These are phyloP conservation scores for Trifolium fragiferum DNA, from an alignment of 306 rosid species.

Conservation along the genomic window DNA sequence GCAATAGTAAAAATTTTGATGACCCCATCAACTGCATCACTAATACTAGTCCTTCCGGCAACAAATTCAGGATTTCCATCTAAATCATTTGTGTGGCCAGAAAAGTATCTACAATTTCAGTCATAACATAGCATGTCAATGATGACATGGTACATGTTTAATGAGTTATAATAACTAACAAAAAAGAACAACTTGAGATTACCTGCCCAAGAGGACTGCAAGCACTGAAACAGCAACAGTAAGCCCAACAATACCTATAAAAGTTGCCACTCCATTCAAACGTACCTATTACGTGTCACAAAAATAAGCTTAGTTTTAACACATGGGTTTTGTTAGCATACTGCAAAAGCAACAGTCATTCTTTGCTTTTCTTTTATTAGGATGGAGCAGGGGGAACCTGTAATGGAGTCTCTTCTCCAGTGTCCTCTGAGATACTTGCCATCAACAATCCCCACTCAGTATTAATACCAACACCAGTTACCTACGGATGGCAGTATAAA, in stretches of 20 bases:
- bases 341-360: conserved; percentile 39
- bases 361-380: conserved; percentile 15
- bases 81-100: conserved; percentile 61
- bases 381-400: conserved; percentile 63
- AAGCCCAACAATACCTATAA: conserved; percentile 95
- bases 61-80: conserved; percentile 57
- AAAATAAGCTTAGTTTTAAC: conserved; percentile 38
- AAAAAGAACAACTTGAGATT: conserved; percentile 32
- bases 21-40: conserved; percentile 65
- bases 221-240: conserved; percentile 82
- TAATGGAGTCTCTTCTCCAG: conserved; percentile 96
- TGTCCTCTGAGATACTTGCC: conserved; percentile 99
- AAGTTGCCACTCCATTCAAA: conserved; percentile 98
- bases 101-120: conserved; percentile 70
- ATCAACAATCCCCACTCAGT: conserved; percentile 99
- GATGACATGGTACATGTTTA: conserved; percentile 21
- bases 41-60: conserved; percentile 59
- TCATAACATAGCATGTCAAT: conserved; percentile 41
- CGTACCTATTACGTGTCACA: conserved; percentile 73
- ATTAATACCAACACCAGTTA: conserved; percentile 95
- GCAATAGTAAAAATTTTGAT: conserved; percentile 91
- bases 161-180: conserved; percentile 12
- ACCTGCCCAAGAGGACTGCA: conserved; percentile 85
- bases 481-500: conserved; percentile 56
- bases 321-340: conserved; percentile 1